phyloP scores from a whole-genome alignment of 2,329 filamentous ascomycete species.

The Kalaharituber pfeilii region DNA sequence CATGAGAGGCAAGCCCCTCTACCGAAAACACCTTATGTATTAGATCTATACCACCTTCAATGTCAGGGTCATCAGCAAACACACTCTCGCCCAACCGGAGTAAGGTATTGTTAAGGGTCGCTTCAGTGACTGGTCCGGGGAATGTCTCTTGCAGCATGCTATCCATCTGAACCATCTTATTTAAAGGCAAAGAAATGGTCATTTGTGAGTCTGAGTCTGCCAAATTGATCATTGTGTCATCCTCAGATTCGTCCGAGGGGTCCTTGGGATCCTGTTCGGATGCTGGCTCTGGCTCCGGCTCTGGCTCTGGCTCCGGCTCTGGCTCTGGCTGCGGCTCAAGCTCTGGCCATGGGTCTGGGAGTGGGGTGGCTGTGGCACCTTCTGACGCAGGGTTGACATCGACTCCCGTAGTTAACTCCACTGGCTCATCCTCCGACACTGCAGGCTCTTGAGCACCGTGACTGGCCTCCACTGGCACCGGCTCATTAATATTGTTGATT shows the following conservation, averaged over 20 bases:
- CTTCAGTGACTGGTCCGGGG: slow-evolving; percentile 18
- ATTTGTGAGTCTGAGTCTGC: slow-evolving; percentile 10
- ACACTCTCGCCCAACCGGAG: neutral
- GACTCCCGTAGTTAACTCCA: neutral
- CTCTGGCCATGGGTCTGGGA: neutral
- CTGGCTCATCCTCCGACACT: slow-evolving; percentile 22
- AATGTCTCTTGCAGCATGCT: slow-evolving; percentile 4
- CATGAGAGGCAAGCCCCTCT: neutral
- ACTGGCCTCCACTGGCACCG: neutral
- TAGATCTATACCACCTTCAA: no score
- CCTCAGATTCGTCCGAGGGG: slow-evolving; percentile 10
- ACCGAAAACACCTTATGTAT: no score
- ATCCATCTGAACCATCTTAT: neutral
- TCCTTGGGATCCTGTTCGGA: neutral
- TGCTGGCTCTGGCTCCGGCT: neutral
- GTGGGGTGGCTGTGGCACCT: neutral
- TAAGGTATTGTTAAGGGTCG: neutral
- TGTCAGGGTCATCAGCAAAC: neutral
- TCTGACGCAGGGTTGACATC: neutral
- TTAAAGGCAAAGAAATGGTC: neutral
- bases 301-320: neutral
- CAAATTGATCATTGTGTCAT: slow-evolving; percentile 2
- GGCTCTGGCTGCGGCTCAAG: neutral
- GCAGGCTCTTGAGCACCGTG: neutral
- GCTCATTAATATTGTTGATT: slow-evolving; percentile 3